phyloP scores from a whole-genome alignment of 108 stramenopile species.

The Aureococcus anophagefferens region DNA sequence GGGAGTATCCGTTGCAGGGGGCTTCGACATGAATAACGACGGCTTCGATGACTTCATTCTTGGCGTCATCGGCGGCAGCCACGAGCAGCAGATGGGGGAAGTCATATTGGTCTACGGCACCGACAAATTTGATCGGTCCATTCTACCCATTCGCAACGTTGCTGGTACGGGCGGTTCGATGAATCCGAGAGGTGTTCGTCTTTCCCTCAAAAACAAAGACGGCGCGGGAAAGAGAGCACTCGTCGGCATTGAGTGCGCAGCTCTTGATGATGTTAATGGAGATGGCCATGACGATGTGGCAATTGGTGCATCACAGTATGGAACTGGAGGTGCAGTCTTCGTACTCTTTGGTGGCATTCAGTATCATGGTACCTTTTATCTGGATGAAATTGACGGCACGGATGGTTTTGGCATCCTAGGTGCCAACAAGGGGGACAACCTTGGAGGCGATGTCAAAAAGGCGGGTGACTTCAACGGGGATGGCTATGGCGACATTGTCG shows the following conservation, averaged over 20 bases:
- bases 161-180: background rate
- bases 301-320: background rate
- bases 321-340: background rate
- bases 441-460: background rate
- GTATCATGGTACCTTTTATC: background rate
- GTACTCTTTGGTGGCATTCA: background rate
- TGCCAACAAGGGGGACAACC: background rate
- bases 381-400: background rate
- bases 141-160: too few species aligned
- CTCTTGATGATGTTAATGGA: background rate
- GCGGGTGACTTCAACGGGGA: constrained; percentile 15
- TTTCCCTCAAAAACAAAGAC: background rate
- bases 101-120: constrained; percentile 5
- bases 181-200: background rate
- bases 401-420: background rate
- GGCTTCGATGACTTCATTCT: constrained; percentile 6
- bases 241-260: background rate
- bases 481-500: constrained; percentile 7
- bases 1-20: background rate
- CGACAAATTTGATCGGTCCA: background rate
- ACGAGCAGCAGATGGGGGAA: background rate
- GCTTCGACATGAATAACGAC: constrained; percentile 8
- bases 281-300: background rate
- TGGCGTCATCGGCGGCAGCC: background rate
- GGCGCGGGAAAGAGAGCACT: too few species aligned